phyloP scores from a whole-genome alignment of 148 eudicot species.

The Cornus controversa region DNA sequence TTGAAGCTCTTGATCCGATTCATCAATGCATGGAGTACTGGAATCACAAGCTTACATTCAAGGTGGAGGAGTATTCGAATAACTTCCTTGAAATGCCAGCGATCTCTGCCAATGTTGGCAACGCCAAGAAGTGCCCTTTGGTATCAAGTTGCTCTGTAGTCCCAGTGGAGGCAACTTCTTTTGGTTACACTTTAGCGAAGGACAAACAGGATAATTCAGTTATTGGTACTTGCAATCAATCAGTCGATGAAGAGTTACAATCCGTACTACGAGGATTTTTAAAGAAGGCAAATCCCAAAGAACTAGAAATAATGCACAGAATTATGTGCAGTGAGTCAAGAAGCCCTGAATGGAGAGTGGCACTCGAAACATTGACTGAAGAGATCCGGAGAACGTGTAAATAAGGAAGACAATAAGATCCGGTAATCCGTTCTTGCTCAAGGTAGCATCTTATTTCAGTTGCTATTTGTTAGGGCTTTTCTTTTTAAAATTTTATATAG shows the following conservation, averaged over 20 bases:
- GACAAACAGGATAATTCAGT: neutral
- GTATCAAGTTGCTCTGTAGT: slow-evolving; percentile 16
- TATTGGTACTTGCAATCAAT: neutral
- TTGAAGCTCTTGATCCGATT: slow-evolving; percentile 53
- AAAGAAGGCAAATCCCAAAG: slow-evolving; percentile 37
- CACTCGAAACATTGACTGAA: slow-evolving; percentile 28
- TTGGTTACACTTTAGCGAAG: slow-evolving; percentile 7
- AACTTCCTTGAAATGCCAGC: neutral
- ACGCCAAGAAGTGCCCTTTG: neutral
- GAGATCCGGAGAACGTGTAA: slow-evolving; percentile 30
- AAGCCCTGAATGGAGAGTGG: slow-evolving; percentile 35
- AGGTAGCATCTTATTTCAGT: neutral
- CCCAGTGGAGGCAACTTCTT: neutral
- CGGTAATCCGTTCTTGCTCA: neutral
- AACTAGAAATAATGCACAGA: slow-evolving; percentile 30
- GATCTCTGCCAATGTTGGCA: no score
- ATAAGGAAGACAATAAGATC: neutral
- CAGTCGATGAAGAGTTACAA: slow-evolving; percentile 18
- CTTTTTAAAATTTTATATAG: neutral
- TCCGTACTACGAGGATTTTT: slow-evolving; percentile 23
- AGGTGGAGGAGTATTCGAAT: slow-evolving; percentile 2
- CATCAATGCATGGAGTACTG: slow-evolving; percentile 48
- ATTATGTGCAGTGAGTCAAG: slow-evolving; percentile 31
- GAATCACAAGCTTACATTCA: slow-evolving; percentile 25
- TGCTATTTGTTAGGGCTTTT: neutral